phyloP scores from a whole-genome alignment of 139 green algal genomes.

The Volvox africanus region DNA sequence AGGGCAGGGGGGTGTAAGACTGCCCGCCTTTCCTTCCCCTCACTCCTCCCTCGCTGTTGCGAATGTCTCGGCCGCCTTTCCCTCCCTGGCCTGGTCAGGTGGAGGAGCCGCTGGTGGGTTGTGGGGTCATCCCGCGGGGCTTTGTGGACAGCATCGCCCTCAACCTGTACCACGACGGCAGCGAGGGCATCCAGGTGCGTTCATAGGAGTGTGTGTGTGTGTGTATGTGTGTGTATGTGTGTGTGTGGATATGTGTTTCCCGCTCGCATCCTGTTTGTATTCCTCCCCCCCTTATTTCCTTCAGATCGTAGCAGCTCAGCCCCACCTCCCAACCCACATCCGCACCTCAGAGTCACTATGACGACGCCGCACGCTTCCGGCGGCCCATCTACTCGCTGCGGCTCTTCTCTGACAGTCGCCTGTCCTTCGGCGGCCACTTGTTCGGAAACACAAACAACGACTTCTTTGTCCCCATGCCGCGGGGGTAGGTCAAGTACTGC shows the following conservation, averaged over 20 bases:
- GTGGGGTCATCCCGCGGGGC: conserved; percentile 53
- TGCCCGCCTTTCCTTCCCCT: not conserved
- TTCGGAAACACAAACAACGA: conserved; percentile 81
- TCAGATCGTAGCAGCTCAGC: too few species aligned
- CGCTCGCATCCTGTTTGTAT: too few species aligned
- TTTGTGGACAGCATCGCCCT: conserved; percentile 75
- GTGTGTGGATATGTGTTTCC: too few species aligned
- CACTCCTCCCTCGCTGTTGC: not conserved
- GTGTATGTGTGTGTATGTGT: too few species aligned
- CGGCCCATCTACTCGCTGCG: conserved; percentile 76
- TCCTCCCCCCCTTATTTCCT: not conserved
- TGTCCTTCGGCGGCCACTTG: conserved; percentile 81
- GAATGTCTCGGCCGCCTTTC: not conserved
- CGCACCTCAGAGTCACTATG: conserved; percentile 64
- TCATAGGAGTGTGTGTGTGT: too few species aligned
- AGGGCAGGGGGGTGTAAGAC: not conserved
- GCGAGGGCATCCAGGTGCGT: conserved; percentile 77
- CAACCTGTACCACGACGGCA: conserved; percentile 86
- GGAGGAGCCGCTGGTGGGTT: conserved; percentile 67
- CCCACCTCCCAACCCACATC: not conserved
- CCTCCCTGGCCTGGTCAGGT: conserved; percentile 33
- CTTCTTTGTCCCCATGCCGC: conserved; percentile 82
- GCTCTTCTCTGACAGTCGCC: conserved; percentile 78
- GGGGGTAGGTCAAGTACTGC: conserved; percentile 48
- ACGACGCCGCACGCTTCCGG: conserved; percentile 75